Base-by-base conservation (phyloP, 345 rosid species). In the Eucalyptus polybractea region DNA sequence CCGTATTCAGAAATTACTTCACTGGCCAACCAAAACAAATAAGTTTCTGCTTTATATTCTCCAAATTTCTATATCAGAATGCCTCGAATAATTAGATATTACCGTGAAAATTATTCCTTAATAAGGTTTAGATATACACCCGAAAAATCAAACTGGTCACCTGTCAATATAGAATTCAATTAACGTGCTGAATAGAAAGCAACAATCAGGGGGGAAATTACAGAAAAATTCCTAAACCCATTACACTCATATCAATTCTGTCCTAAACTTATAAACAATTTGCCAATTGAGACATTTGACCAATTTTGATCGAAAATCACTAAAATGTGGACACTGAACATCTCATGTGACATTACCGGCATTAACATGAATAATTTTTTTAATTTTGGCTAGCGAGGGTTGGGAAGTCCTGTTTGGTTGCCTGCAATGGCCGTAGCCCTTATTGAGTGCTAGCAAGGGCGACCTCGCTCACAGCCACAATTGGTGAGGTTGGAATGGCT, bases 281-380 rank as follows among this genome's bases (percentile, higher is more conserved):
- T 60, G 6, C 7, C 67, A 60, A 24, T 5, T 25, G 29, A 60
- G 31, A 24, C 15, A 24, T 11, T 60, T 6, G 7, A 4, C 29
- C 7, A 60, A 60, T 24, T 60, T 60, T 10, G 67, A 25, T 12
- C 0, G 7, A 10, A 60, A 25, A 25, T 25, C 13, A 24, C 4
- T 10, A 0, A 0, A 19, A 60, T 3, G n/a, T 60, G 15, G 7
- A 3, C 4, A 3, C 0, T 5, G 1, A 27, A 0, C 14, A 60
- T 60, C 7, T 60, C 3, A 60, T 1, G 3, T 60, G 31, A 25
- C 4, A 11, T 5, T 5, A 24, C 12, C 6, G 0, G 0, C 1
- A 21, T 22, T 22, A 21, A 56, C 12, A 24, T 22, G 2, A 56
- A 56, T 0, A 56, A 22, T 56, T 56, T 54, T 7, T 54, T 54